These are phyloP conservation scores for Aurifilum marmelostoma DNA, from an alignment of 2,329 filamentous ascomycete species.

Conservation along the genomic window DNA sequence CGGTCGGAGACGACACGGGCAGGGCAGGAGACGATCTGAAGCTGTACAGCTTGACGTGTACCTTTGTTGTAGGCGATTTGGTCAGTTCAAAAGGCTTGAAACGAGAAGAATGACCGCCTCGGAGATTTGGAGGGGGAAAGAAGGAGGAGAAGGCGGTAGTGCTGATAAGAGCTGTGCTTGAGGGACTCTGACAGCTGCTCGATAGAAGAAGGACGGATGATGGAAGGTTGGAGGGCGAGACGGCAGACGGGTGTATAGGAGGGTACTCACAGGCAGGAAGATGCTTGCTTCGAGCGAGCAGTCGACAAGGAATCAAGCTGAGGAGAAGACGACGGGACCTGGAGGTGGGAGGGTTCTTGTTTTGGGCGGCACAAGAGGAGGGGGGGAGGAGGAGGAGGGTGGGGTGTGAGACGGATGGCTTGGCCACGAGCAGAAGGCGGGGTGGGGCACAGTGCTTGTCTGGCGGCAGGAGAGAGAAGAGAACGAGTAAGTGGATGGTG, in stretches of 20 bases:
- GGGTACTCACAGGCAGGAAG: conserved; percentile 4
- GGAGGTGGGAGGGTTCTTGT: background rate
- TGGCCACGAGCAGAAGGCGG: conserved; percentile 16
- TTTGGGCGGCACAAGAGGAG: background rate
- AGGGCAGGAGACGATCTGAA: background rate
- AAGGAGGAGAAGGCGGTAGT: background rate
- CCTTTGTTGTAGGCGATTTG: background rate
- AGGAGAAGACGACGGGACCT: conserved; percentile 8
- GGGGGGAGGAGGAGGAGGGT: background rate
- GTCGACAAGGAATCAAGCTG: conserved; percentile 11
- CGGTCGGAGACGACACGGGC: background rate
- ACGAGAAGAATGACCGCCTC: background rate
- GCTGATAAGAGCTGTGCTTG: background rate
- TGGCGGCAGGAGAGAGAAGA: conserved; percentile 9
- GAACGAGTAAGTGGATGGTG: background rate
- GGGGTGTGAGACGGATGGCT: conserved; percentile 9
- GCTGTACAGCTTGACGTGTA: background rate
- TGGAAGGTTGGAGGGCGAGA: background rate
- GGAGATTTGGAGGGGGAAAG: background rate
- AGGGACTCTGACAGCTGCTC: background rate
- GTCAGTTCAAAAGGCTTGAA: background rate
- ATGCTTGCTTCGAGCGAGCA: conserved; percentile 6
- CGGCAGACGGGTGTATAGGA: conserved; percentile 8
- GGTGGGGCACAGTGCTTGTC: conserved; percentile 12
- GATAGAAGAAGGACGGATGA: background rate